Base-by-base conservation (phyloP, 805 yeast genomes). In the Yarrowia sp. region DNA sequence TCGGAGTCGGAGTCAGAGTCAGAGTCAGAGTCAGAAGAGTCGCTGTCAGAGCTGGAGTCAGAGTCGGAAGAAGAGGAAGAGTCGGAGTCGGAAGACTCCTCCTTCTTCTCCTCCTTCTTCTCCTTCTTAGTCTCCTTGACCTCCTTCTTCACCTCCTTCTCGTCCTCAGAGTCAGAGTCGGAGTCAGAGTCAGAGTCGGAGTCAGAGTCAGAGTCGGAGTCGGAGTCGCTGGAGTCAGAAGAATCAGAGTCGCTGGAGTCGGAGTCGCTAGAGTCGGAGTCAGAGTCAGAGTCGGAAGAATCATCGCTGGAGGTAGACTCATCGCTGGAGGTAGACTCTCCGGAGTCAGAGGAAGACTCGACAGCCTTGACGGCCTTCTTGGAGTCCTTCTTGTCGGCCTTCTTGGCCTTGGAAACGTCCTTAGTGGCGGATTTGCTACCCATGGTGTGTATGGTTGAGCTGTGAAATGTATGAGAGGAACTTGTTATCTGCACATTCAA, bases 331-430 rank as follows among this genome's bases (percentile, higher is more conserved):
- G 64, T 25, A 64, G 65, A 18, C 36, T 38, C 47, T 35, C 70
- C 68, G 21, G 75, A 64, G 24, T 66, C 68, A 18, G 77, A 71
- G 61, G 65, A 66, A 38, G 74, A 67, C 31, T 47, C 55, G 12
- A 24, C 42, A 12, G 58, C 42, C 58, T 51, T 51, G 32, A 35
- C 42, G 61, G 51, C 29, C 58, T 49, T 49, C 41, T 51, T 51
- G 41, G 42, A 22, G 42, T 51, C 58, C 42, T 51, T 51, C 18
- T 51, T 51, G 58, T 22, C 31, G 58, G 32, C 58, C 58, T 35
- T 51, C 32, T 24, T 33, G 58, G 21, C 32, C 42, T 51, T 51
- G 32, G 58, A 33, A 51, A 24, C 42, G 58, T 35, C 58, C 58
- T 51, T 51, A 9, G 42, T 33, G 41, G 58, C 32, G 32, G 42